Base-by-base conservation (phyloP, 345 rosid species). In the Hypericum androsaemum region DNA sequence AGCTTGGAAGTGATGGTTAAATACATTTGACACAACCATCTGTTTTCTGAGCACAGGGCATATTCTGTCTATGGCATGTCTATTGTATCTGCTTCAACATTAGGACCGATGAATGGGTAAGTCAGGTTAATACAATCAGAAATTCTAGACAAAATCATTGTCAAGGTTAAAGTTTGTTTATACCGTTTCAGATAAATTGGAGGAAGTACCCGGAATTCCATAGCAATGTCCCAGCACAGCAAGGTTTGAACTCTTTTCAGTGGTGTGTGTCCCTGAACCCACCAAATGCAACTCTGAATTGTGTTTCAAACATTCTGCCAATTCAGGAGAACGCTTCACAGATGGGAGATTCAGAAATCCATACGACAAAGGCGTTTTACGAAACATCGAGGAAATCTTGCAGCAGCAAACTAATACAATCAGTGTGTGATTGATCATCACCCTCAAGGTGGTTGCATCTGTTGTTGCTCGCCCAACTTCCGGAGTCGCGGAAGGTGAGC, bases 71-170 rank as follows among this genome's bases (percentile, higher is more conserved):
- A 28, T 83, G 90, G 86, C 84, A 83, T 67, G 35, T 74, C 9
- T 76, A 83, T 59, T 83, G 90, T 55, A 48, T 80, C 13, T 75
- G 80, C 65, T 69, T 71, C 64, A 83, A 83, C 69, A 67, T 83
- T 64, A 72, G 60, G 56, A 80, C 90, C 10, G 90, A 83, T 50
- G 86, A 80, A 50, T 80, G 90, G 90, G 90, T 83, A 66, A 74
- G 84, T 75, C 57, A 53, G 44, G 32, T 6, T 3, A 32, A 46
- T 14, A 14, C 28, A 46, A 46, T 17, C 12, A 46, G 22, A 40
- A 40, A 15, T 48, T 42, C 32, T 61, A 5, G 28, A 10, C 11
- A 7, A 9, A 43, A 7, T 48, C 9, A 22, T 22, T 22, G 32
- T 22, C 32, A 22, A 22, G 32, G 32, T 22, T 22, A 22, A 22